Evolutionary conservation across 1,284 basidiomycete genomes (phyloP).

Genomic region (Coriolopsis trogii): DNA sequence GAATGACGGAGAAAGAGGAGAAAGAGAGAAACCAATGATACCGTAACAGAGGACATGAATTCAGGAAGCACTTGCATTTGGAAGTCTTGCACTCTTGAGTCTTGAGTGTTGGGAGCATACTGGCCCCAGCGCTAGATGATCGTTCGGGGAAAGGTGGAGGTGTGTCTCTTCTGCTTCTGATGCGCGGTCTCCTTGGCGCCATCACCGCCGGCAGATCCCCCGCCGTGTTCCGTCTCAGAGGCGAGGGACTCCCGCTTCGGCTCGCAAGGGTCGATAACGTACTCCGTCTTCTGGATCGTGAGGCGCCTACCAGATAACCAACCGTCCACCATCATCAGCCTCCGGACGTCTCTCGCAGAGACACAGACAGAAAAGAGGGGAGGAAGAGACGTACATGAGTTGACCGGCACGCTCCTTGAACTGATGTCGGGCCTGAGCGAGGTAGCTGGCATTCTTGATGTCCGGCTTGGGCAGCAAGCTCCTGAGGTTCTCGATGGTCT

Average conservation of each 20-base stretch:
- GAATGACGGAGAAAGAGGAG: neutral
- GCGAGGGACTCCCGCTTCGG: neutral
- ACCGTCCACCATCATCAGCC: too few relatives aligned
- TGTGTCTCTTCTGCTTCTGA: neutral
- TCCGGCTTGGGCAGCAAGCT: conserved; percentile 23
- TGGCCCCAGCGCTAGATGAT: too few relatives aligned
- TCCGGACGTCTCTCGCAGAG: too few relatives aligned
- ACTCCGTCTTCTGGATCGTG: conserved; percentile 24
- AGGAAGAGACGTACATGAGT: conserved; percentile 13
- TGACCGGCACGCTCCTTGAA: conserved; percentile 9
- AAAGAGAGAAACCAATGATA: too few relatives aligned
- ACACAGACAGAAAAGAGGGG: neutral
- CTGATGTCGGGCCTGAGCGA: neutral
- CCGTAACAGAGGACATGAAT: too few relatives aligned
- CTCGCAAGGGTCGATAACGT: conserved; percentile 3
- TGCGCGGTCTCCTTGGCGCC: too few relatives aligned
- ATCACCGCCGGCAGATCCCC: too few relatives aligned
- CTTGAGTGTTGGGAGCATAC: too few relatives aligned
- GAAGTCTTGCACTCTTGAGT: too few relatives aligned
- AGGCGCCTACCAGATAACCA: conserved; percentile 12
- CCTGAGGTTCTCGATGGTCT: conserved; percentile 44
- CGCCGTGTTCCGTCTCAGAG: too few relatives aligned
- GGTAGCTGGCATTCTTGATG: neutral
- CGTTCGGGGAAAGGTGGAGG: neutral
- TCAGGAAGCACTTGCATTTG: too few relatives aligned